Conservation (phyloP, 768 basidiomycete species). For the Suillus luteus region DNA sequence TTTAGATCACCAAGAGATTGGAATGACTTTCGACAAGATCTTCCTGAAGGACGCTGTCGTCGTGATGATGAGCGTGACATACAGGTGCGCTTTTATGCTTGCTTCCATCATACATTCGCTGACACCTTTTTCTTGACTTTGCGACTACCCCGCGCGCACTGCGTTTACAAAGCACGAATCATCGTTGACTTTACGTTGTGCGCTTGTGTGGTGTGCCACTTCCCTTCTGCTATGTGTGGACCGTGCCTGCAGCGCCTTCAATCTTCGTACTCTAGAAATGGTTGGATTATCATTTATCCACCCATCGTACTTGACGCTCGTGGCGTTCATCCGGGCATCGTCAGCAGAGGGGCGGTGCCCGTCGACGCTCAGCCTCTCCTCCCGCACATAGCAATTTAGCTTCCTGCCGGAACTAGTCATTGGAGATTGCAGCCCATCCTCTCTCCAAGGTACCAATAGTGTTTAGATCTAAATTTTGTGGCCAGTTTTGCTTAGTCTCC, state of each 20-base stretch:
- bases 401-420: background rate
- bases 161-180: background rate
- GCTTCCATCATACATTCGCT: background rate
- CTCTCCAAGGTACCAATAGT: background rate
- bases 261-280: background rate
- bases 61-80: background rate
- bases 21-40: background rate
- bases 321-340: background rate
- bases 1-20: background rate
- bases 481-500: background rate
- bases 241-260: background rate
- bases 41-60: background rate
- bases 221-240: background rate
- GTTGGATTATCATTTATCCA: background rate
- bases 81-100: background rate
- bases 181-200: too few relatives aligned
- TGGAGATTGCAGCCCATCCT: background rate
- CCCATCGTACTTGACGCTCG: background rate
- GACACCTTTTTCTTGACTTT: background rate
- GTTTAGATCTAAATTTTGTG: too few relatives aligned
- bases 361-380: background rate
- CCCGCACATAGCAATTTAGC: background rate
- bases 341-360: background rate
- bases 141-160: background rate
- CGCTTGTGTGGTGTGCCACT: background rate